Evolutionary conservation across 2,329 filamentous ascomycete species (phyloP), one percentile per base, ranked within the genome.

Genomic region (Dactylellina cionopaga): DNA sequence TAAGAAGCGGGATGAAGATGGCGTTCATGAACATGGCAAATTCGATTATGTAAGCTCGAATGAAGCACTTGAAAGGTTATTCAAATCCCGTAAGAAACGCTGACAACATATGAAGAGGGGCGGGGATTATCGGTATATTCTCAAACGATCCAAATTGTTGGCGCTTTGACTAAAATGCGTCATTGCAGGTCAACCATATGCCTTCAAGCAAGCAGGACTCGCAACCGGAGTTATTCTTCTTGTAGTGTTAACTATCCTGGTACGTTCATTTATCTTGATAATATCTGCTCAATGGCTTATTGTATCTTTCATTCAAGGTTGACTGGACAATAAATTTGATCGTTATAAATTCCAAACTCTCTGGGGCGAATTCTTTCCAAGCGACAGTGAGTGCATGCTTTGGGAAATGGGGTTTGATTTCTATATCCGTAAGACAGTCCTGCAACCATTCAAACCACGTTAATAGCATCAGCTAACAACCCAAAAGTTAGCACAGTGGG

Each of bases 1-100:
- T 94, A 47, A 94, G 94, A 82, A 96, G 92, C 66, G 90, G 90
- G 3, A 85, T 98, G 82, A 85, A 86, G 74, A 92, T 90, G 79
- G 94, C 95, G 2, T 98, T 99, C 77, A 96, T 98, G 92, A 99
- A 99, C 82, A 99, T 99, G 95, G 94, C 95, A 74, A 99, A 99
- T 83, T 96, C 91, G 77, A 99, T 99, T 80, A 97, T 99, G 76
- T 88, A 88, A 37, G 88, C 88, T 1, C 88, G 10, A 19, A 15
- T 15, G 9, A 29, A 88, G n/a, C 56, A 90, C 90, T 80, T 89
- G 90, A 78, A 88, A 64, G 69, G 49, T 39, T 59, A 29, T 19
- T 63, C 24, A 9, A 22, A 44, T 27, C 37, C 17, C 29, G 39
- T 35, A 29, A 17, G 27, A 31, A 27, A 41, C 65, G 19, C 55